Percentiles rank a stretch among this genome's conserved stretches.
Evolutionary conservation across 306 rosid species (phyloP).

Genomic region (Malus orientalis): DNA sequence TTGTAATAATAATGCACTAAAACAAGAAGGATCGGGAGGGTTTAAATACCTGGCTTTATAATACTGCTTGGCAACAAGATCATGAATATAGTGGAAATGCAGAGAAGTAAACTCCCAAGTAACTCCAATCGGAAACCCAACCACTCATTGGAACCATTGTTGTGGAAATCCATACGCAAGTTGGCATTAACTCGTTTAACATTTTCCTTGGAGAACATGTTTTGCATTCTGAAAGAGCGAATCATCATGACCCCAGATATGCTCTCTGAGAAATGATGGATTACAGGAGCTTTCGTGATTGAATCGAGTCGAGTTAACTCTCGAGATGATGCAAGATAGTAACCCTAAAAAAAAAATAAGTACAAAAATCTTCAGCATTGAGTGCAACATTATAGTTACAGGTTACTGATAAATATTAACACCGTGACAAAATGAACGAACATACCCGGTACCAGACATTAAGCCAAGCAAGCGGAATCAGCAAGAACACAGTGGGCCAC

Average conservation of each 20-base stretch:
- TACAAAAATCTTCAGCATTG: background rate
- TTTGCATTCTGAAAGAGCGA: constrained; percentile 60
- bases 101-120: constrained; percentile 69
- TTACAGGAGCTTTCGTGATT: constrained; percentile 90
- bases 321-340: constrained; percentile 78
- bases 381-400: no score
- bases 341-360: constrained; percentile 41
- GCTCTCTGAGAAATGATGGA: constrained; percentile 95
- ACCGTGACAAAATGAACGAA: background rate
- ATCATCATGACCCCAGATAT: constrained; percentile 87
- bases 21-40: background rate
- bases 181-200: constrained; percentile 62
- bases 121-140: constrained; percentile 84
- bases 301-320: constrained; percentile 85
- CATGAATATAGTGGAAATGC: constrained; percentile 80
- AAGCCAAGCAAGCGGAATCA: constrained; percentile 81
- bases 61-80: constrained; percentile 73
- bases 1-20: background rate
- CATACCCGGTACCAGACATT: constrained; percentile 96
- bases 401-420: background rate
- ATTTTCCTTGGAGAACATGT: constrained; percentile 47
- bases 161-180: constrained; percentile 90
- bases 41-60: constrained; percentile 69
- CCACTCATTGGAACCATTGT: constrained; percentile 87
- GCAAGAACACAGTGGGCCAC: constrained; percentile 90